Conservation (phyloP, 2,329 filamentous ascomycete species). For the Nemania serpens region DNA sequence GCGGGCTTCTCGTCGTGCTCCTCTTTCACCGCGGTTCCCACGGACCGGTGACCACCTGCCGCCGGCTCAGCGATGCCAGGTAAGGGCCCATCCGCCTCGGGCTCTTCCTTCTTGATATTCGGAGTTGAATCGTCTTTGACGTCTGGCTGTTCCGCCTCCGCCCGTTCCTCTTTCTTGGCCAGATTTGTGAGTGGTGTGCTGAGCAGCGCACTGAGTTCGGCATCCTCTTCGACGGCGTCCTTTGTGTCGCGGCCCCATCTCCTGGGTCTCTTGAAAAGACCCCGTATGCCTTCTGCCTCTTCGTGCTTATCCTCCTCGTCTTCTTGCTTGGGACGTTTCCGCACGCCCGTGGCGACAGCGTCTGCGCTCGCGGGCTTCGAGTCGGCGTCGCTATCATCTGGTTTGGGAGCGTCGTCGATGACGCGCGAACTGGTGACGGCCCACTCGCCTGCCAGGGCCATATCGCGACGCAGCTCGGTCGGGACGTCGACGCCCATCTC, state of each 20-base stretch:
- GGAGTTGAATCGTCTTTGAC: constrained; percentile 36
- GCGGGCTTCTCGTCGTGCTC: constrained; percentile 37
- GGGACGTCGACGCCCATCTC: constrained; percentile 87
- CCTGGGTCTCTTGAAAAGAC: constrained; percentile 63
- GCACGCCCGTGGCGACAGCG: constrained; percentile 59
- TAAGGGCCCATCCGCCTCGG: constrained; percentile 31
- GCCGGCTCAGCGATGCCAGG: constrained; percentile 2
- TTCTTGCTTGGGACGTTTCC: constrained; percentile 55
- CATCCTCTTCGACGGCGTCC: constrained; percentile 54
- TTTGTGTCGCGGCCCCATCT: constrained; percentile 60
- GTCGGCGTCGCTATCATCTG: constrained; percentile 45
- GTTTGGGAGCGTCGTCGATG: constrained; percentile 49
- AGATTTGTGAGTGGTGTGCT: constrained; percentile 43
- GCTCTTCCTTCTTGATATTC: constrained; percentile 50
- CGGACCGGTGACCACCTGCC: constrained; percentile 3
- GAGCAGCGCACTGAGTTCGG: constrained; percentile 67
- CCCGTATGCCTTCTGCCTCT: constrained; percentile 62
- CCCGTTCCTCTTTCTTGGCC: constrained; percentile 38
- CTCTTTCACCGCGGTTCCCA: constrained; percentile 34
- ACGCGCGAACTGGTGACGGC: constrained; percentile 69
- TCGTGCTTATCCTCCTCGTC: constrained; percentile 55
- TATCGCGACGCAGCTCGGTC: constrained; percentile 73
- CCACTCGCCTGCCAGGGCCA: constrained; percentile 92
- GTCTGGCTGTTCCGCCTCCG: constrained; percentile 1
- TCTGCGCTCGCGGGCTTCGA: constrained; percentile 49